Evolutionary conservation across 805 yeast species (phyloP).

Genomic region (Yamadazyma nakazawae): DNA sequence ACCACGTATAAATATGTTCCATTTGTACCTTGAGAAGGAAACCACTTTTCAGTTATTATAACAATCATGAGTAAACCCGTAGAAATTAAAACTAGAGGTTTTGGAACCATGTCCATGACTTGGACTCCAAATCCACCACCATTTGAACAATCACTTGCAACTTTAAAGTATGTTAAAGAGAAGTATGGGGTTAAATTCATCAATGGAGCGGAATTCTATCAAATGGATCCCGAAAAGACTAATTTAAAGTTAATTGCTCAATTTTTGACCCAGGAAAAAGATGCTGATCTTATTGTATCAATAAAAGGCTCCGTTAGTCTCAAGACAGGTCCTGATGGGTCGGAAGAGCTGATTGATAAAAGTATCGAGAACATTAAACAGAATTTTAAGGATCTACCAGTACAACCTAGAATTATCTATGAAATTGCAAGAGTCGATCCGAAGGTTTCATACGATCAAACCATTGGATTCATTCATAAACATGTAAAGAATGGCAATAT

Average conservation of each 20-base stretch:
- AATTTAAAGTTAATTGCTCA: conserved; percentile 56
- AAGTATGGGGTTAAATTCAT: conserved; percentile 48
- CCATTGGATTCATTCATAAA: conserved; percentile 54
- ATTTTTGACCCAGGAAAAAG: conserved; percentile 50
- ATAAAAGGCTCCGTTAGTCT: conserved; percentile 62
- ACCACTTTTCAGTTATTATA: too few species aligned
- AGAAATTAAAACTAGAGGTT: conserved; percentile 40
- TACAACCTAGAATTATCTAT: conserved; percentile 45
- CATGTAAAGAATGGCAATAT: conserved; percentile 61
- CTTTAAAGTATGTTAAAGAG: conserved; percentile 49
- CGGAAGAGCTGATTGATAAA: conserved; percentile 41
- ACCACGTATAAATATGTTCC: too few species aligned
- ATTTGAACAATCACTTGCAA: conserved; percentile 48
- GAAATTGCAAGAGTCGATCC: conserved; percentile 72
- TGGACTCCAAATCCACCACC: conserved; percentile 61
- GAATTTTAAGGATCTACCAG: conserved; percentile 20
- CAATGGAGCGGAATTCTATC: conserved; percentile 77
- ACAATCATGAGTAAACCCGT: neutral
- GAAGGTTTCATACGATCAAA: conserved; percentile 54
- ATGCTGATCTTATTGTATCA: conserved; percentile 48
- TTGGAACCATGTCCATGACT: conserved; percentile 81
- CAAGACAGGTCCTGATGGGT: conserved; percentile 46
- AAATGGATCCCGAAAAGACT: neutral
- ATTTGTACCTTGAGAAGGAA: too few species aligned
- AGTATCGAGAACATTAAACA: conserved; percentile 46